These are phyloP conservation scores for Penicillium sp. DNA, from an alignment of 2,329 filamentous ascomycete species.

Conservation along the genomic window DNA sequence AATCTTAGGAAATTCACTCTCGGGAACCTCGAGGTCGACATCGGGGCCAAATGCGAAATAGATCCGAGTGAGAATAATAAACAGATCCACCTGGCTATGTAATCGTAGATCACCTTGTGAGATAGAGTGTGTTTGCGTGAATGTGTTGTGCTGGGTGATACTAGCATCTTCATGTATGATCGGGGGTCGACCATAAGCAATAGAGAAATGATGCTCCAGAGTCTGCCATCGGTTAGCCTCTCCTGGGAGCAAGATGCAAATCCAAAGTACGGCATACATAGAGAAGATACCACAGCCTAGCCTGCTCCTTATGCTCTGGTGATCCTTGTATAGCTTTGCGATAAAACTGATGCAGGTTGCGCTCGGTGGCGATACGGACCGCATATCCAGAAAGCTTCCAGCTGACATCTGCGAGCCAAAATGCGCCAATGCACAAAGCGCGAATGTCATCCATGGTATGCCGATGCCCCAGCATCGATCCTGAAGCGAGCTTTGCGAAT, in stretches of 20 bases:
- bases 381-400: conserved; percentile 48
- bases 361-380: conserved; percentile 45
- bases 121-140: conserved; percentile 30
- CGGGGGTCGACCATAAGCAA: conserved; percentile 45
- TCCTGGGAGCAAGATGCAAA: not conserved
- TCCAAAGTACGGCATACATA: conserved; percentile 33
- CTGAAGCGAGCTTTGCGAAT: conserved; percentile 52
- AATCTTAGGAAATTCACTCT: conserved; percentile 41
- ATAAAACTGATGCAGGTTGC: conserved; percentile 44
- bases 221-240: conserved; percentile 29
- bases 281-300: conserved; percentile 42
- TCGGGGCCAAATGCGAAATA: conserved; percentile 46
- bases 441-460: conserved; percentile 53
- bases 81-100: conserved; percentile 45
- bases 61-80: conserved; percentile 46
- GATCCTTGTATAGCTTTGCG: conserved; percentile 41
- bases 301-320: conserved; percentile 38
- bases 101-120: conserved; percentile 38
- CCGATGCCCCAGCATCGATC: conserved; percentile 53
- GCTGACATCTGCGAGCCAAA: conserved; percentile 56
- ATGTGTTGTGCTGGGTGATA: conserved; percentile 37
- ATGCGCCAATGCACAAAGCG: conserved; percentile 54
- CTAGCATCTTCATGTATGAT: conserved; percentile 44
- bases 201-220: conserved; percentile 46
- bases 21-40: conserved; percentile 42